Base-by-base conservation (phyloP, 495 filamentous ascomycete species). In the Trichoderma virens region DNA sequence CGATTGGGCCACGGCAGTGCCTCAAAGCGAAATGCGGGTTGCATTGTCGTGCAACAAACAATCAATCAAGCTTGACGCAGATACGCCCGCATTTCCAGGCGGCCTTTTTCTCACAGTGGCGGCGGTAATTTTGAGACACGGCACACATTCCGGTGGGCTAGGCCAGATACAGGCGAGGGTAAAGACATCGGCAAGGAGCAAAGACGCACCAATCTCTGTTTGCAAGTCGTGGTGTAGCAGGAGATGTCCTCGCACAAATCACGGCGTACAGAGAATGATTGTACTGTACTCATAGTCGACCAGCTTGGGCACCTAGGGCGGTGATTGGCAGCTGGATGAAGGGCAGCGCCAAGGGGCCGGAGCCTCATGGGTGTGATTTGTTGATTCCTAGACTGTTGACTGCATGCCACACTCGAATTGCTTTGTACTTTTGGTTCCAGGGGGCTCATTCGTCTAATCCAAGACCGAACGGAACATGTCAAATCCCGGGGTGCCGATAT, bases 111-210 rank as follows among this genome's bases (percentile, higher is more conserved):
- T 30, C 51, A 30, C 11, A 20, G 51, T 56, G 51, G 27, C 27
- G 51, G 51, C 51, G 25, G 51, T 30, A 56, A 28, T 31, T 27
- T 47, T 56, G 51, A 56, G 51, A 56, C 51, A 30, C 51, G 51
- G 51, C 51, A 56, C 18, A 16, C 7, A 28, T 56, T 6, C 11
- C 9, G 20, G 51, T 31, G 51, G 27, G 51, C 51, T 56, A 30
- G 20, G 27, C 51, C 51, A 56, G 51, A 56, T 56, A 25, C 23
- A 56, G 47, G 8, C 23, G 51, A 56, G 25, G 51, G 23, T 8
- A 13, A 56, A 28, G 51, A 30, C 23, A 5, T 16, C 13, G 13
- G 25, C 51, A 47, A 20, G 43, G 18, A n/a, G 18, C 43, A 47
- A n/a, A n/a, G 43, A 20, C n/a, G 18, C 18, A 7, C 43, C 43